Base-by-base conservation (phyloP, 805 yeast genomes). In the Ogataea thermomethanolica region DNA sequence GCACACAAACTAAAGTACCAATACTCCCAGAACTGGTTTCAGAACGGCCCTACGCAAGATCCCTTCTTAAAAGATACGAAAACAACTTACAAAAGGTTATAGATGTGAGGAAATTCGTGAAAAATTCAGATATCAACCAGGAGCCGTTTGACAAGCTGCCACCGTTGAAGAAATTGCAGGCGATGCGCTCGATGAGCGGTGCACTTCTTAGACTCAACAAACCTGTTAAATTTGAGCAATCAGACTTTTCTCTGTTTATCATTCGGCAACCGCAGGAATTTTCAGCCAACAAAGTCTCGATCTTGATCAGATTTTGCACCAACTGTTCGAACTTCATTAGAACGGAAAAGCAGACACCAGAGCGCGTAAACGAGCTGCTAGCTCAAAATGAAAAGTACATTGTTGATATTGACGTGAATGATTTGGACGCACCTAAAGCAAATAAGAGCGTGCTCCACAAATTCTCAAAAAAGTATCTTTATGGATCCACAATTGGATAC, bases 121-220 rank as follows among this genome's bases (percentile, higher is more conserved):
- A 17, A 17, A 17, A 4, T 17, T 17, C 20, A 17, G 20, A 17
- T 17, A 17, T 17, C 20, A 4, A 17, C 20, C 20, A n/a, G 20
- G 5, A 17, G 5, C 20, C 20, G 5, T 17, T 17, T 17, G 5
- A 17, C 20, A 17, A 17, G 20, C 20, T 17, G 8, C 12, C 33
- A 7, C 14, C 29, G 1, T 14, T 41, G 21, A 15, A 31, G 9
- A 29, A 29, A 12, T 9, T 48, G 36, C 21, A 30, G 13, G 15
- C 17, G 17, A 39, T 45, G 37, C 45, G 44, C 13, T 7, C 11
- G 20, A 30, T 22, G 23, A 27, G n/a, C 12, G 40, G 35, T 7
- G 13, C 3, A 14, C 14, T 30, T 20, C 11, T 6, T 4, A 17
- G 11, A 12, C 7, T 21, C 7, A 7, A 22, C n/a, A 26, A 11